Percentiles rank a stretch among this genome's conserved stretches.
Conservation (phyloP, 2,329 filamentous ascomycete genomes). For the Hypoxylon sp. region DNA sequence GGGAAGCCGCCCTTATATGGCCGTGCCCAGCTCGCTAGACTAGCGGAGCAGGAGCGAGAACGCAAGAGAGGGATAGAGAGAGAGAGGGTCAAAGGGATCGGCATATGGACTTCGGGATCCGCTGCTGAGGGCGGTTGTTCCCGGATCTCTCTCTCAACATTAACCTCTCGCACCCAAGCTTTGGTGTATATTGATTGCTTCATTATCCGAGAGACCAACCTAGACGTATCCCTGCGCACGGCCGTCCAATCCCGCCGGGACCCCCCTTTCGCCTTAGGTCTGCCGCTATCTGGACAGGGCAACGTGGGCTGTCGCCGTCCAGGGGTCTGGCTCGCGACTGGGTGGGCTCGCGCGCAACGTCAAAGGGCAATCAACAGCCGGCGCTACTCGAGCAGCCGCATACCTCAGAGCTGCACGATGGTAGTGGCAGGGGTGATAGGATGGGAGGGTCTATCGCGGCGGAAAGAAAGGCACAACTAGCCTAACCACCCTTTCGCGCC, state of each 20-base stretch:
- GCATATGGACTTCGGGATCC: slow-evolving; percentile 35
- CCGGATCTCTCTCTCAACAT: slow-evolving; percentile 16
- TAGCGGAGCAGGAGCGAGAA: too few relatives aligned
- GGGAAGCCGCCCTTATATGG: slow-evolving; percentile 37
- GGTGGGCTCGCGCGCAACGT: slow-evolving; percentile 12
- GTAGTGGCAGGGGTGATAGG: slow-evolving; percentile 27
- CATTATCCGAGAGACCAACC: slow-evolving; percentile 32
- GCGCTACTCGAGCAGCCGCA: slow-evolving; percentile 35
- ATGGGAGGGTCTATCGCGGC: background rate
- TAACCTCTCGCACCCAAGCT: slow-evolving; percentile 20
- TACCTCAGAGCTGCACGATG: slow-evolving; percentile 24
- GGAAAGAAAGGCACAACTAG: too few relatives aligned
- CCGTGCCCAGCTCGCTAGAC: background rate
- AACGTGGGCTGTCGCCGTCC: slow-evolving; percentile 13
- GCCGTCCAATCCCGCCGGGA: slow-evolving; percentile 30
- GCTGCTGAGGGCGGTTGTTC: slow-evolving; percentile 21
- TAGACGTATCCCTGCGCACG: slow-evolving; percentile 12
- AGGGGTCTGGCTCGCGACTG: slow-evolving; percentile 20
- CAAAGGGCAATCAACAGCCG: slow-evolving; percentile 28
- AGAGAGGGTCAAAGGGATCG: too few relatives aligned
- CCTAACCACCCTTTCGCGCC: slow-evolving; percentile 19
- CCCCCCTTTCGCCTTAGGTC: background rate
- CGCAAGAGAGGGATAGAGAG: too few relatives aligned
- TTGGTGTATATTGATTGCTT: slow-evolving; percentile 32
- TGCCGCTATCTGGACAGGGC: slow-evolving; percentile 26